phyloP scores from a whole-genome alignment of 805 yeast genomes.

The Wickerhamiella vanderwaltii region DNA sequence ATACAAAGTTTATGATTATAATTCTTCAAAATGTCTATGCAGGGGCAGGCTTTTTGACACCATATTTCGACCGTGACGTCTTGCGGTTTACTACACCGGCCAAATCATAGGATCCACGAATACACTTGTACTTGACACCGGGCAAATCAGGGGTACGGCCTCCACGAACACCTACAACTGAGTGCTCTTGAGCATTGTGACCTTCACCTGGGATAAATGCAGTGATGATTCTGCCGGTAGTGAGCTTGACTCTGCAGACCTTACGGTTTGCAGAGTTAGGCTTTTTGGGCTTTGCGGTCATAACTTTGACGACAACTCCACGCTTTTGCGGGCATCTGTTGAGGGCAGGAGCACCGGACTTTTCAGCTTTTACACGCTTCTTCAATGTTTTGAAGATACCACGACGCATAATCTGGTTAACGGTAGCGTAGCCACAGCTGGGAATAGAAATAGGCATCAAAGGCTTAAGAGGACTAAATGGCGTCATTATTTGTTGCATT shows the following conservation, averaged over 20 bases:
- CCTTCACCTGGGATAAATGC: slow-evolving; percentile 99
- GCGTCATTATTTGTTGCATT: too few species aligned
- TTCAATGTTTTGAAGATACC: slow-evolving; percentile 26
- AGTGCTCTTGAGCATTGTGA: slow-evolving; percentile 94
- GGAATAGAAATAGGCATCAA: background rate
- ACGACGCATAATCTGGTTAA: slow-evolving; percentile 27
- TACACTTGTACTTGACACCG: slow-evolving; percentile 89
- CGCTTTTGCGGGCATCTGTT: slow-evolving; percentile 74
- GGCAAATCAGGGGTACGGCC: slow-evolving; percentile 97
- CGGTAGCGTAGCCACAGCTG: slow-evolving; percentile 20
- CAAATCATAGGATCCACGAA: slow-evolving; percentile 87
- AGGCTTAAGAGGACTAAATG: background rate
- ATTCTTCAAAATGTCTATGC: slow-evolving; percentile 13
- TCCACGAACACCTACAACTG: slow-evolving; percentile 93
- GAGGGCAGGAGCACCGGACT: slow-evolving; percentile 67
- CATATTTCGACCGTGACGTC: slow-evolving; percentile 84
- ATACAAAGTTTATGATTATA: background rate
- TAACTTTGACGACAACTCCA: slow-evolving; percentile 87
- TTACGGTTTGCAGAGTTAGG: slow-evolving; percentile 98
- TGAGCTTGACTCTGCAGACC: slow-evolving; percentile 85
- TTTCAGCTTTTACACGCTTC: slow-evolving; percentile 27
- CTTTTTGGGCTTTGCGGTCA: slow-evolving; percentile 93
- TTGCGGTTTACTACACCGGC: slow-evolving; percentile 90
- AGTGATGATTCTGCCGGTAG: slow-evolving; percentile 77
- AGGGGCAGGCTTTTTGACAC: slow-evolving; percentile 56